Evolutionary conservation across 192 early-diverging fungal genomes (phyloP).

Genomic region (Linnemannia schmuckeri): DNA sequence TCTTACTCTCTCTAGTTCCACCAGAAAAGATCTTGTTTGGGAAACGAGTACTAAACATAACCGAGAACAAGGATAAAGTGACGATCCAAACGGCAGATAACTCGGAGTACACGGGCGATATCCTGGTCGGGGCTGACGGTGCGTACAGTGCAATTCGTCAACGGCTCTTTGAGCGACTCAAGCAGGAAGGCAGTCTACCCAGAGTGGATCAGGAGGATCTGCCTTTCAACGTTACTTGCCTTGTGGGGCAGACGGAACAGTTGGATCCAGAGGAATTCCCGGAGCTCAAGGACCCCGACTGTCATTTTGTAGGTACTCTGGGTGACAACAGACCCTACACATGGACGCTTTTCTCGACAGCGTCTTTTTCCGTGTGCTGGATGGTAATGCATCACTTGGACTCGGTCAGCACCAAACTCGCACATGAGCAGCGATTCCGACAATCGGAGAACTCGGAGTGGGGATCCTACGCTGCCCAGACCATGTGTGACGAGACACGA

Average conservation of each 20-base stretch:
- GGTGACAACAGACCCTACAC: background rate
- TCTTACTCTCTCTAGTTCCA: background rate
- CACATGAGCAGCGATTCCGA: background rate
- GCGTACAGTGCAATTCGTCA: background rate
- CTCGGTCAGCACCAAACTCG: background rate
- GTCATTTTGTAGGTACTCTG: background rate
- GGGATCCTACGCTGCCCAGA: background rate
- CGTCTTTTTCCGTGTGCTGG: background rate
- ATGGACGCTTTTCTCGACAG: too few species aligned
- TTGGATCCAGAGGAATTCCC: conserved; percentile 13
- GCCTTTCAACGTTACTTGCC: background rate
- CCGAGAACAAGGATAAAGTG: background rate
- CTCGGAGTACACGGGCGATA: background rate
- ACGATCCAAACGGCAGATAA: background rate
- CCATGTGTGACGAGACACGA: conserved; percentile 14
- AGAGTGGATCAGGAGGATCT: background rate
- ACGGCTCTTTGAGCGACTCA: background rate
- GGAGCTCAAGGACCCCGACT: background rate
- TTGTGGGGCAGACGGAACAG: conserved; percentile 11
- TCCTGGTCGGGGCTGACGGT: conserved; percentile 12
- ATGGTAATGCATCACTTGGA: conserved; percentile 6
- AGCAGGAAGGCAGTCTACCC: background rate
- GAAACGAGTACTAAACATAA: background rate
- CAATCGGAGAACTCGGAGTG: conserved; percentile 11
- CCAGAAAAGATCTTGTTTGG: background rate